A percentile compares a stretch with the other conserved stretches of the same genome.
Conservation (phyloP, 495 filamentous ascomycete genomes). For the Aspergillus nidulans region DNA sequence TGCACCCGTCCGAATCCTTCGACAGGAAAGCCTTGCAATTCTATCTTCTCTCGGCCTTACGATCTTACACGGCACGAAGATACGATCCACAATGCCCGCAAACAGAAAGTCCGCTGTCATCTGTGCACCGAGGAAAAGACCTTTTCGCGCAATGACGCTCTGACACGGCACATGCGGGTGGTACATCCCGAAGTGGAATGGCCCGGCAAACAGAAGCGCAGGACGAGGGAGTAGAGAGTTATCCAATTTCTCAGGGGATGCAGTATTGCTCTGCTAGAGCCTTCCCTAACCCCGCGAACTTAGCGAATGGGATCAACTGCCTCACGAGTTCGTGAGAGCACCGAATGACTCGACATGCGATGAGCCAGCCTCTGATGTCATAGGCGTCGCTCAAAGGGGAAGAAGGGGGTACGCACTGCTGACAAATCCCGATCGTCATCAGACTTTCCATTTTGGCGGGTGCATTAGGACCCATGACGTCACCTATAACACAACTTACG, state of each 20-base stretch:
- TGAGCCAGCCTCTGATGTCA: constrained; percentile 25
- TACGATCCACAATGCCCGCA: constrained; percentile 91
- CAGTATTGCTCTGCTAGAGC: background rate
- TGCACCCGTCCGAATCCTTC: constrained; percentile 92
- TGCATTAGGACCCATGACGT: constrained; percentile 19
- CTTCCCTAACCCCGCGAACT: background rate
- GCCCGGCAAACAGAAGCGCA: constrained; percentile 57
- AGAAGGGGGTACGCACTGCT: constrained; percentile 19
- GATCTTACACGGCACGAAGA: constrained; percentile 96
- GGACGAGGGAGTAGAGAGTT: constrained; percentile 32
- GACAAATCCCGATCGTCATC: constrained; percentile 16
- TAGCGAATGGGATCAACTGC: constrained; percentile 9
- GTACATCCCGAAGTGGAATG: constrained; percentile 84
- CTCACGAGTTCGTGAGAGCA: background rate
- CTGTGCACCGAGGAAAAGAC: constrained; percentile 97
- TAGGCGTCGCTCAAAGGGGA: constrained; percentile 13
- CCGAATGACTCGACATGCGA: constrained; percentile 19
- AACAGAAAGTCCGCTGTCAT: constrained; percentile 93
- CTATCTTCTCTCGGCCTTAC: constrained; percentile 94
- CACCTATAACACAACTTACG: constrained; percentile 12
- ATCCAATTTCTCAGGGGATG: background rate
- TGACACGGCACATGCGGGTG: constrained; percentile 88
- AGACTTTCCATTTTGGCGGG: constrained; percentile 12
- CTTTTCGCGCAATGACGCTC: constrained; percentile 86
- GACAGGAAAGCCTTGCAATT: constrained; percentile 94